phyloP scores from a whole-genome alignment of 805 yeast genomes.

The Candida rishiriensis region DNA sequence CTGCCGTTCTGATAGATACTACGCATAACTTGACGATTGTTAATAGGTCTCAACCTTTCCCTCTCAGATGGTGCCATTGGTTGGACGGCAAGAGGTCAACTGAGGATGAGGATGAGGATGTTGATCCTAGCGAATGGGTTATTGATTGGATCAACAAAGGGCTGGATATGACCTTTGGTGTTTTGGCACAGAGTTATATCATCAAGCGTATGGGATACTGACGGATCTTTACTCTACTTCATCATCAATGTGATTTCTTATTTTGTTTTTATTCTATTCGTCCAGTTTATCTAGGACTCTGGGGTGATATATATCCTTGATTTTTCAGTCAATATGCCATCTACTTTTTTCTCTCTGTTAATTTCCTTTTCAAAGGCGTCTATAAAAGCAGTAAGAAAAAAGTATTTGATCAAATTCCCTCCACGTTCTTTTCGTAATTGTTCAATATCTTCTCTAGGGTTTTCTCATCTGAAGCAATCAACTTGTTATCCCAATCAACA shows the following conservation, averaged over 20 bases:
- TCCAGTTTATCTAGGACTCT: background rate
- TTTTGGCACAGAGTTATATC: slow-evolving; percentile 86
- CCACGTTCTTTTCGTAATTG: slow-evolving; percentile 28
- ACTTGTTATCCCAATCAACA: slow-evolving; percentile 60
- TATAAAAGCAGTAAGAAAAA: too few relatives aligned
- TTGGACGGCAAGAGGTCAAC: slow-evolving; percentile 43
- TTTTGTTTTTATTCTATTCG: slow-evolving; percentile 1
- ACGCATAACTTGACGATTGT: slow-evolving; percentile 70
- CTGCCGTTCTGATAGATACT: slow-evolving; percentile 71
- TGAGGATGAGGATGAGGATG: slow-evolving; percentile 25
- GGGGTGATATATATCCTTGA: background rate
- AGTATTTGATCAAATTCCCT: slow-evolving; percentile 5
- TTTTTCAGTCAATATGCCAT: background rate
- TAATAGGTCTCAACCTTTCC: slow-evolving; percentile 86
- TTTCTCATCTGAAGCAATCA: slow-evolving; percentile 46
- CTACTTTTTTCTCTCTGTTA: too few relatives aligned
- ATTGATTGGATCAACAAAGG: slow-evolving; percentile 77
- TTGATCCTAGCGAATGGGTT: slow-evolving; percentile 82
- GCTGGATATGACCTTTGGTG: slow-evolving; percentile 73
- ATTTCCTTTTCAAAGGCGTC: too few relatives aligned
- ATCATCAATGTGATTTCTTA: background rate
- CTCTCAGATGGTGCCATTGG: slow-evolving; percentile 92
- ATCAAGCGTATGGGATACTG: slow-evolving; percentile 80
- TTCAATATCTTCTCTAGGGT: slow-evolving; percentile 41
- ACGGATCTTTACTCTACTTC: background rate